Percentiles rank a stretch among this genome's conserved stretches.
These are phyloP conservation scores for Coniosporium tulheliwenetii DNA, from an alignment of 2,329 filamentous ascomycete species.

Conservation along the genomic window DNA sequence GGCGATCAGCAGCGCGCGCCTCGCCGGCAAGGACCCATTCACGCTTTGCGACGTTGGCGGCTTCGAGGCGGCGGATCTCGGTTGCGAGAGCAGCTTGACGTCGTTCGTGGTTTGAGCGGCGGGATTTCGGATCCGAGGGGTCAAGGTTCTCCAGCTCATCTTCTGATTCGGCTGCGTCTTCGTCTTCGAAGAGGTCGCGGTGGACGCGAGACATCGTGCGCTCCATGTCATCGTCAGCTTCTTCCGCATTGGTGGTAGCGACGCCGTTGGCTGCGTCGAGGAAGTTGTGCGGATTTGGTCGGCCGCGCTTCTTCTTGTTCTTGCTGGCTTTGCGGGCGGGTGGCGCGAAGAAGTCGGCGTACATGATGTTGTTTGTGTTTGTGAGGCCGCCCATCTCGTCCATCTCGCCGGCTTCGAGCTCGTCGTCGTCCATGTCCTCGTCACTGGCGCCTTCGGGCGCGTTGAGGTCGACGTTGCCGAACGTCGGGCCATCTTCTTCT, in stretches of 20 bases:
- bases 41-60: constrained; percentile 74
- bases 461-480: constrained; percentile 63
- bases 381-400: constrained; percentile 36
- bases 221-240: constrained; percentile 54
- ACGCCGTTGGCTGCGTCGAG: constrained; percentile 23
- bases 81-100: constrained; percentile 72
- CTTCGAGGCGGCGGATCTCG: constrained; percentile 83
- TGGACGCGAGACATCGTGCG: constrained; percentile 76
- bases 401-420: constrained; percentile 39
- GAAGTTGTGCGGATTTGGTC: constrained; percentile 39
- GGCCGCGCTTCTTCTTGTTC: constrained; percentile 35
- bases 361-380: constrained; percentile 81
- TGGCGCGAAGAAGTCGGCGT: constrained; percentile 85
- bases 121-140: constrained; percentile 53
- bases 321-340: constrained; percentile 56
- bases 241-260: constrained; percentile 22
- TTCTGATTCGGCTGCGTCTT: constrained; percentile 26
- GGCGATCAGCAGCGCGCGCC: constrained; percentile 65
- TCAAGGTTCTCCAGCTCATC: constrained; percentile 47
- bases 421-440: constrained; percentile 41
- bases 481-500: constrained; percentile 68
- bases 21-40: constrained; percentile 86
- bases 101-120: constrained; percentile 72
- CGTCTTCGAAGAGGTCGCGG: constrained; percentile 76
- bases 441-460: constrained; percentile 56